These are phyloP conservation scores for Alternaria angustiovoidea DNA, from an alignment of 2,329 filamentous ascomycete species.

Conservation along the genomic window DNA sequence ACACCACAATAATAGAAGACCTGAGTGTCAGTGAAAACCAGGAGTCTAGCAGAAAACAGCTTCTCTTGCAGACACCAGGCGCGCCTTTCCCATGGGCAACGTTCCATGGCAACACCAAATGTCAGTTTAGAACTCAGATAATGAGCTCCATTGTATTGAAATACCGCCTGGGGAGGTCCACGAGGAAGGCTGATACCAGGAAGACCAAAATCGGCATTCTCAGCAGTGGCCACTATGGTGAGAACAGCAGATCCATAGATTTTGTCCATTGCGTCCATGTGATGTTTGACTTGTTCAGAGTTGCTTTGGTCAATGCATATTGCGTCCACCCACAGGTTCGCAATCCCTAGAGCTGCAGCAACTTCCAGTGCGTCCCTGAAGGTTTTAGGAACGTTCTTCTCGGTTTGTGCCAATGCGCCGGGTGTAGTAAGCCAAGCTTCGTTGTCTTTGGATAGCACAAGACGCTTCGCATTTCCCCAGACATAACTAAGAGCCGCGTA, in stretches of 20 bases:
- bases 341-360: neutral
- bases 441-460: constrained; percentile 1
- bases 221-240: neutral
- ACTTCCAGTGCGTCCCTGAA: neutral
- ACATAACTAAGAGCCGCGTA: constrained; percentile 16
- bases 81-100: constrained; percentile 12
- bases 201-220: neutral
- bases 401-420: neutral
- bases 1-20: neutral
- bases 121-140: neutral
- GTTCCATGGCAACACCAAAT: neutral
- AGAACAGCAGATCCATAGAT: neutral
- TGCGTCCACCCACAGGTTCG: neutral
- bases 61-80: constrained; percentile 20
- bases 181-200: neutral
- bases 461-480: constrained; percentile 8
- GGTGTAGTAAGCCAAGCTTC: neutral
- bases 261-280: neutral
- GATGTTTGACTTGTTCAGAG: neutral
- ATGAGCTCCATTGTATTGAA: accelerated
- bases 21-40: constrained; percentile 1
- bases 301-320: neutral
- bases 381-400: neutral
- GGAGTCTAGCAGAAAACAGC: constrained; percentile 8
- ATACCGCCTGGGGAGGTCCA: neutral